Percentiles rank a stretch among this genome's conserved stretches.
Conservation (phyloP, 345 rosid genomes). For the Turritis glabra region DNA sequence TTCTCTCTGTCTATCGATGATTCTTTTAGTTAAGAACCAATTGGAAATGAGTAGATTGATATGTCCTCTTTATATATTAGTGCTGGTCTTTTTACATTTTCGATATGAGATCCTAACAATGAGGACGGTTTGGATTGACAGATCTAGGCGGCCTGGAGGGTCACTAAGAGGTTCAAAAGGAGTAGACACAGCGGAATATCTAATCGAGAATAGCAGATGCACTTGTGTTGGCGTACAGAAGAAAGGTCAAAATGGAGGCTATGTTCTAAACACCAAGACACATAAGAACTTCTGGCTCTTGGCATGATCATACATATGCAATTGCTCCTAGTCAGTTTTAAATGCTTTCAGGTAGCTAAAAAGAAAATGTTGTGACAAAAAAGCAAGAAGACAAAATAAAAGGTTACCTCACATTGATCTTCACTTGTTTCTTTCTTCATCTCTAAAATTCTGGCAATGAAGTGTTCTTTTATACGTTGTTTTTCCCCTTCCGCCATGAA, state of each 20-base stretch:
- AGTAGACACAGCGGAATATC: constrained; percentile 72
- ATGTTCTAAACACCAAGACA: constrained; percentile 83
- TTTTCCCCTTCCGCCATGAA: neutral
- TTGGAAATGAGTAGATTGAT: neutral
- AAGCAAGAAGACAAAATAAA: neutral
- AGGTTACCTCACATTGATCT: neutral
- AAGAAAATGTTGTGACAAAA: neutral
- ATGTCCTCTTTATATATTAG: neutral
- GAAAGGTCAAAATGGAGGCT: constrained; percentile 83
- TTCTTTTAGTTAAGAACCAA: neutral
- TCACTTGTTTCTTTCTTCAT: constrained; percentile 23
- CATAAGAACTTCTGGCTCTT: constrained; percentile 89
- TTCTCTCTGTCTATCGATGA: neutral
- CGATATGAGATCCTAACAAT: neutral
- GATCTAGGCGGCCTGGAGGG: constrained; percentile 53
- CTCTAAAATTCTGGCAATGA: constrained; percentile 11
- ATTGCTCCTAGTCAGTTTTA: constrained; percentile 36
- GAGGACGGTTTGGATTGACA: constrained; percentile 21
- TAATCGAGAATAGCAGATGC: constrained; percentile 81
- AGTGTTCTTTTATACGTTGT: neutral
- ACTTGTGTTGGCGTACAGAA: constrained; percentile 81
- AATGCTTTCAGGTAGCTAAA: constrained; percentile 21
- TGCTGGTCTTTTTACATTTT: neutral
- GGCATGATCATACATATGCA: constrained; percentile 49
- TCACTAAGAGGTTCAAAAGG: constrained; percentile 49